Evolutionary conservation across 2,329 filamentous ascomycete genomes (phyloP).

Genomic region (Paecilomyces sp.): DNA sequence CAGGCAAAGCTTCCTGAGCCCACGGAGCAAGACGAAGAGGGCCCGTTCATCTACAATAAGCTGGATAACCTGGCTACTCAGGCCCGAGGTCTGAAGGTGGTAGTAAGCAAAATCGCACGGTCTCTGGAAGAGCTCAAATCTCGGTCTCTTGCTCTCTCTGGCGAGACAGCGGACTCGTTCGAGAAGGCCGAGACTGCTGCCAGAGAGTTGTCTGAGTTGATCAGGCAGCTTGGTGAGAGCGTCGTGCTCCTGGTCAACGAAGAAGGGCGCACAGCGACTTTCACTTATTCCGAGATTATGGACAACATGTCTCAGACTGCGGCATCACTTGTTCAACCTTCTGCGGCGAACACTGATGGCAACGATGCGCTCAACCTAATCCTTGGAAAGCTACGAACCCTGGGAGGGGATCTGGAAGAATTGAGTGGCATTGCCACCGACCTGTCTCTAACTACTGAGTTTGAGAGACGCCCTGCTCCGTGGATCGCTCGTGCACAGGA

Average conservation of each 20-base stretch:
- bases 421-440: conserved; percentile 64
- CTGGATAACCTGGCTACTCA: conserved; percentile 66
- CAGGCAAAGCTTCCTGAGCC: conserved; percentile 54
- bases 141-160: conserved; percentile 65
- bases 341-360: conserved; percentile 18
- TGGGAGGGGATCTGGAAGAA: conserved; percentile 60
- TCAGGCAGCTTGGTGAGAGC: conserved; percentile 59
- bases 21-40: conserved; percentile 62
- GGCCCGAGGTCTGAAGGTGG: conserved; percentile 75
- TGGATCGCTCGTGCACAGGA: conserved; percentile 80
- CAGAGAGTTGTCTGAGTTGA: conserved; percentile 58
- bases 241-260: conserved; percentile 62
- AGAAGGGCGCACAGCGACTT: conserved; percentile 62
- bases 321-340: conserved; percentile 15
- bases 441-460: conserved; percentile 66
- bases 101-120: conserved; percentile 69
- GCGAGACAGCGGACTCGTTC: conserved; percentile 62
- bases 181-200: conserved; percentile 61
- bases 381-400: conserved; percentile 56
- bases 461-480: conserved; percentile 67
- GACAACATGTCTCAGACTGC: conserved; percentile 44
- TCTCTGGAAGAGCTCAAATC: conserved; percentile 70
- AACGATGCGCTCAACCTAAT: conserved; percentile 63
- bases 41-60: conserved; percentile 61
- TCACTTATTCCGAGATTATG: conserved; percentile 61